Evolutionary conservation across 495 filamentous ascomycete genomes (phyloP), one percentile per base, ranked within the genome.

Genomic region (Amphirosellinia nigrospora): DNA sequence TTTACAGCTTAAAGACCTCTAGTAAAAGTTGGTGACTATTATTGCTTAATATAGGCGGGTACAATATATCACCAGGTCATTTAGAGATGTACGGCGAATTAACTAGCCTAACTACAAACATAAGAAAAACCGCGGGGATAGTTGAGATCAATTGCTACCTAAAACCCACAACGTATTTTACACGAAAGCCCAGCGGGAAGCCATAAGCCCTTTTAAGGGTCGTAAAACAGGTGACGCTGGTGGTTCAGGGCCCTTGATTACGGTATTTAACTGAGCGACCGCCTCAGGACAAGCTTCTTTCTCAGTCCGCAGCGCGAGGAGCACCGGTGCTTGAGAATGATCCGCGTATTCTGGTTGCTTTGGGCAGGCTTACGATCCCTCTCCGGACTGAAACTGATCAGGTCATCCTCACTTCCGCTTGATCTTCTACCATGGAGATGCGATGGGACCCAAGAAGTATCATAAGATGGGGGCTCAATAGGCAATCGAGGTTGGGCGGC

Each of bases 331-430:
- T n/a, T 28, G 13, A 71, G 72, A 11, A 72, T 43, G 23, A 70
- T 64, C 19, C 58, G 62, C 16, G 53, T 1, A 30, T 76, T 16
- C 19, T 68, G 53, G 16, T 64, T 30, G 11, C 23, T 64, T 50
- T 9, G 45, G 8, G 43, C 10, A 1, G 30, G n/a, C 6, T 28
- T 5, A 13, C 10, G 0, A 13, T 21, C 10, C 21, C 8, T 48
- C 3, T 21, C 46, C 16, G 63, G 63, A 28, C 63, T 65, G 21
- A 65, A 65, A 53, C 45, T 52, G n/a, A 65, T 65, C 46, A 65
- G 7, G 53, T 65, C 34, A 5, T 4, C 6, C 11, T 53, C 63
- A 53, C 46, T 39, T 46, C 46, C 48, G 11, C 34, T 21, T 23
- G 46, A 65, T n/a, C n/a, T n/a, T n/a, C n/a, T 5, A 9, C 63